Conservation (phyloP, 2,329 filamentous ascomycete species). For the Diaporthe amygdali region DNA sequence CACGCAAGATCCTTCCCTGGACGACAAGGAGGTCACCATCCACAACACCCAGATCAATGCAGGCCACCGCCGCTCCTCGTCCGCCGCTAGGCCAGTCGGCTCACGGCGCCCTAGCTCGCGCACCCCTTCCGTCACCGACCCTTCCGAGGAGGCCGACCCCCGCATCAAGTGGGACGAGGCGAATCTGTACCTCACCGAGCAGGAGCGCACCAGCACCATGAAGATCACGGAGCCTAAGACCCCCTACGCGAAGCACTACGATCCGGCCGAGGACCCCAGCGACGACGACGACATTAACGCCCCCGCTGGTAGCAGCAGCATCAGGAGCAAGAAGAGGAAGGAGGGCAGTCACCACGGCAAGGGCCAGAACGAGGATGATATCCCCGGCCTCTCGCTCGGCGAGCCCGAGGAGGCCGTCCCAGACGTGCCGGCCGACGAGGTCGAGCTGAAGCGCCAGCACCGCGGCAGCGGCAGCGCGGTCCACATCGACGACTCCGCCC, state of each 20-base stretch:
- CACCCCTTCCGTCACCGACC: constrained; percentile 49
- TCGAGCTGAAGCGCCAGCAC: constrained; percentile 30
- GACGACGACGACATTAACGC: constrained; percentile 78
- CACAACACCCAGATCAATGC: constrained; percentile 96
- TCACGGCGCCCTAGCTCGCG: constrained; percentile 70
- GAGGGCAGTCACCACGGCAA: constrained; percentile 25
- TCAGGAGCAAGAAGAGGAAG: constrained; percentile 28
- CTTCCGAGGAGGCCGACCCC: constrained; percentile 60
- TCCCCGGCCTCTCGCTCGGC: constrained; percentile 88
- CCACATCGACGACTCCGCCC: constrained; percentile 72
- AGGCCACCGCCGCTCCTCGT: constrained; percentile 84
- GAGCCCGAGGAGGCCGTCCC: constrained; percentile 82
- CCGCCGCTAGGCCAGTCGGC: constrained; percentile 65
- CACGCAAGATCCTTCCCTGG: constrained; percentile 37
- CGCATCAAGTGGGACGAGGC: constrained; percentile 98
- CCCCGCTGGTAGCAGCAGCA: constrained; percentile 58
- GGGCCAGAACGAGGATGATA: constrained; percentile 67
- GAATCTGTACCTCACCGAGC: constrained; percentile 95
- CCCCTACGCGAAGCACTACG: constrained; percentile 90
- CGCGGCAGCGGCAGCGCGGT: constrained; percentile 68
- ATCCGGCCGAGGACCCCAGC: constrained; percentile 85
- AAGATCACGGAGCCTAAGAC: constrained; percentile 99
- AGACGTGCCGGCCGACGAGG: constrained; percentile 40
- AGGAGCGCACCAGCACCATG: constrained; percentile 95
- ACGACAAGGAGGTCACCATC: constrained; percentile 86